These are phyloP conservation scores for Blastobotrys raffinosifermentans DNA, from an alignment of 1,139 yeast genomes.

Conservation along the genomic window DNA sequence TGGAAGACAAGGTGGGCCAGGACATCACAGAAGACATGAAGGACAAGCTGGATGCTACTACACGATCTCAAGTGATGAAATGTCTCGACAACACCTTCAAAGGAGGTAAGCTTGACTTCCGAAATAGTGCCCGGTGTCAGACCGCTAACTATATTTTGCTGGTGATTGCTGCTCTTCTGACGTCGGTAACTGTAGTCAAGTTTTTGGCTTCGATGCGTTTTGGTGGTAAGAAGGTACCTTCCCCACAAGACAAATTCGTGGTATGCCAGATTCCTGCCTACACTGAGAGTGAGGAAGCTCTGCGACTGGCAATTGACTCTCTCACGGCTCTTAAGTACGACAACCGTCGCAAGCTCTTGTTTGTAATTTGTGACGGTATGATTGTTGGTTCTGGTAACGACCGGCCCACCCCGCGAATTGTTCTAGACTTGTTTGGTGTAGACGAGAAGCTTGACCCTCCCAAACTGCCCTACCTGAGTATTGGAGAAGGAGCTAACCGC, in stretches of 20 bases:
- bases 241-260: slow-evolving; percentile 36
- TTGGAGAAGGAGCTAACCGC: slow-evolving; percentile 37
- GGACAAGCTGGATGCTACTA: slow-evolving; percentile 21
- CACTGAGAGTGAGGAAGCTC: slow-evolving; percentile 38
- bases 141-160: slow-evolving; percentile 36
- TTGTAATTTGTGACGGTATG: slow-evolving; percentile 38
- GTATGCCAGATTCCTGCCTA: slow-evolving; percentile 40
- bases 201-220: slow-evolving; percentile 37
- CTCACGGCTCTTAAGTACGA: slow-evolving; percentile 35
- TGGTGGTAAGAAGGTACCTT: slow-evolving; percentile 33
- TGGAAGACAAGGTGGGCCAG: slow-evolving; percentile 30
- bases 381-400: slow-evolving; percentile 40
- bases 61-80: slow-evolving; percentile 27
- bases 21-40: slow-evolving; percentile 31
- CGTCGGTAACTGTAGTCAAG: slow-evolving; percentile 36
- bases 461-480: slow-evolving; percentile 33
- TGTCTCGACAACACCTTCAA: slow-evolving; percentile 35
- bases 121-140: slow-evolving; percentile 36
- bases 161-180: slow-evolving; percentile 34
- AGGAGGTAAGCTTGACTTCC: slow-evolving; percentile 34
- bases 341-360: slow-evolving; percentile 35
- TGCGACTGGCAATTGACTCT: slow-evolving; percentile 38
- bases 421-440: slow-evolving; percentile 37
- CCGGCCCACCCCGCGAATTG: slow-evolving; percentile 37
- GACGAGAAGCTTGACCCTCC: slow-evolving; percentile 35